These are phyloP conservation scores for Leavenworthia alabamica DNA, from an alignment of 345 rosid species.

Conservation along the genomic window DNA sequence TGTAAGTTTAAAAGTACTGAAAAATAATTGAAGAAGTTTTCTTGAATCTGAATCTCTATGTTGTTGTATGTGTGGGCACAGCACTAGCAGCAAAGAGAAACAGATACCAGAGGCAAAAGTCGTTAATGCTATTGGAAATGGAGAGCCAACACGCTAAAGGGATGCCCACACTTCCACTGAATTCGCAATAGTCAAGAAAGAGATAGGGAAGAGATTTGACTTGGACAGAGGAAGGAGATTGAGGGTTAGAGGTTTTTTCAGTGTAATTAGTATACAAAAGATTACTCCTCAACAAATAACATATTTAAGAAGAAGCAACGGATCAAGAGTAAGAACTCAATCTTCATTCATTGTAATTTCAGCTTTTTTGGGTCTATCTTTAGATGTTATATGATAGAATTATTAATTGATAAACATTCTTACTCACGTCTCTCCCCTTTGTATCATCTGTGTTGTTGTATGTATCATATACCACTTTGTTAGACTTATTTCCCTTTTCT, in stretches of 20 bases:
- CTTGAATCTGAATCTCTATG: slow-evolving; percentile 1
- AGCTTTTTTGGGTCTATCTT: background rate
- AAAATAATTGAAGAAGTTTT: background rate
- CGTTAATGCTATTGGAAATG: slow-evolving; percentile 88
- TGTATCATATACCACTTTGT: slow-evolving; percentile 15
- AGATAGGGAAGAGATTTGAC: slow-evolving; percentile 10
- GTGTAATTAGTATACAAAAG: slow-evolving; percentile 33
- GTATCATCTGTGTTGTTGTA: background rate
- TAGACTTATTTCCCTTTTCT: background rate
- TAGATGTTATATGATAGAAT: slow-evolving; percentile 1
- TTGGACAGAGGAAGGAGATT: slow-evolving; percentile 20
- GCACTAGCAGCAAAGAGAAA: slow-evolving; percentile 90
- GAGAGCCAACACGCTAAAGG: slow-evolving; percentile 95
- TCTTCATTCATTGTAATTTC: background rate
- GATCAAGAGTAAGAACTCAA: slow-evolving; percentile 5
- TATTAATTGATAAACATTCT: slow-evolving; percentile 13
- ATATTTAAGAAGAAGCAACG: background rate
- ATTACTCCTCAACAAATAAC: slow-evolving; percentile 22
- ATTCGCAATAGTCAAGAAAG: slow-evolving; percentile 41
- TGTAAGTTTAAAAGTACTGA: slow-evolving; percentile 48
- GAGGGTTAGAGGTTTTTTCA: slow-evolving; percentile 21
- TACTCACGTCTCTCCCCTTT: slow-evolving; percentile 4
- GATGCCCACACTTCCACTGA: slow-evolving; percentile 62
- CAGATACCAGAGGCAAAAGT: slow-evolving; percentile 85
- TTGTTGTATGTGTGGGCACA: slow-evolving; percentile 30